Base-by-base conservation (phyloP, 441 rosid genomes). In the Gossypium laxum region DNA sequence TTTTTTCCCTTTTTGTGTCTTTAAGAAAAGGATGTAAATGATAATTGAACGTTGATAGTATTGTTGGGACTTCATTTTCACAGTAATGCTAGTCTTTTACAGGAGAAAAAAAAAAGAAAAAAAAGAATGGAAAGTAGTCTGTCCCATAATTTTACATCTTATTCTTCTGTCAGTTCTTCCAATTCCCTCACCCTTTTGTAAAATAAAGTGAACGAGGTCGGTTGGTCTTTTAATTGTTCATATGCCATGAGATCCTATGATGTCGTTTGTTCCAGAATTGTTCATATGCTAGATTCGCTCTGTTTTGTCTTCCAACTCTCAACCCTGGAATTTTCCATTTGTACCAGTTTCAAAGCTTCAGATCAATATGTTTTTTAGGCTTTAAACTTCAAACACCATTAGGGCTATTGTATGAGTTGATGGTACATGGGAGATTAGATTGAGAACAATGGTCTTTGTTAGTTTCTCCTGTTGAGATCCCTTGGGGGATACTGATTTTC, bases 1-100 rank as follows among this genome's bases (percentile, higher is more conserved):
- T 61, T 32, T 34, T 66, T 26, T 0, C 12, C 12, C 45, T 8
- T 38, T 14, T 24, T 48, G 7, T 7, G 2, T 22, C 57, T 47
- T 66, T 5, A 15, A 43, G 8, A 48, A 38, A n/a, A 47, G 45
- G 41, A 14, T 66, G 70, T 66, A 66, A 48, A 66, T 48, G 70
- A 66, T 66, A 48, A 48, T 26, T 65, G 48, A 65, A 66, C 47
- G 41, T 47, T 24, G 41, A 22, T 24, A 47, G 51, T 47, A 45
- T 7, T 66, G 70, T 51, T 47, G 41, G 3, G 12, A 24, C 19
- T 10, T 28, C n/a, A 47, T 47, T 66, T 66, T 63, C 0, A 62
- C 51, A 34, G 67, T 18, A 38, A 38, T 12, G 47, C 54, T 17
- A 15, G 48, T 61, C 8, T 8, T 32, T 34, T 22, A 14, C 26